phyloP scores from a whole-genome alignment of 805 yeast species.

The Teunomyces pallodes region DNA sequence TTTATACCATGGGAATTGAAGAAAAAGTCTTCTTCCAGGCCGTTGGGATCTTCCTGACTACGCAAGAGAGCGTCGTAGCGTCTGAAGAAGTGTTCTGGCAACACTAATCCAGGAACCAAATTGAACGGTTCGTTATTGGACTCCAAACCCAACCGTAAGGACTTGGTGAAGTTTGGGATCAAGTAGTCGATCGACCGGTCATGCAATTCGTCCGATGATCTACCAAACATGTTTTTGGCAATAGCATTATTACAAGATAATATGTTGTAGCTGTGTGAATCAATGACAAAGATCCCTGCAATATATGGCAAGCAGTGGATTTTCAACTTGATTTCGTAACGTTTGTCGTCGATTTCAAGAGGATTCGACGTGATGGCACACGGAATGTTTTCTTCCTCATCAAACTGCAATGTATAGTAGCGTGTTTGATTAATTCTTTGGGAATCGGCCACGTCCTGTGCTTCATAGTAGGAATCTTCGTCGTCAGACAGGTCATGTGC shows the following conservation, averaged over 20 bases:
- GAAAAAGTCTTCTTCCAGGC: slow-evolving; percentile 49
- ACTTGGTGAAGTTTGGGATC: slow-evolving; percentile 59
- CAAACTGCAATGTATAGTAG: slow-evolving; percentile 56
- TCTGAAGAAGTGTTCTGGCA: slow-evolving; percentile 90
- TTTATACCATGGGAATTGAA: slow-evolving; percentile 62
- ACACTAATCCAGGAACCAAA: slow-evolving; percentile 63
- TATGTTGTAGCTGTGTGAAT: slow-evolving; percentile 47
- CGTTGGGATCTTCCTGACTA: slow-evolving; percentile 12
- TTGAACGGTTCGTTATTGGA: slow-evolving; percentile 20
- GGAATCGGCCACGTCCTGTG: slow-evolving; percentile 25
- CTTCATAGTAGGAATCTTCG: slow-evolving; percentile 11
- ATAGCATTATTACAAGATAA: slow-evolving; percentile 79
- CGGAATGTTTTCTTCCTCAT: slow-evolving; percentile 51
- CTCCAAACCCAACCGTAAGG: slow-evolving; percentile 41
- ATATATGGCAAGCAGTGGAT: slow-evolving; percentile 80
- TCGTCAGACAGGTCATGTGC: slow-evolving; percentile 10
- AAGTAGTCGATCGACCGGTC: slow-evolving; percentile 50
- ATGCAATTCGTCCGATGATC: slow-evolving; percentile 44
- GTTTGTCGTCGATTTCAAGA: slow-evolving; percentile 45
- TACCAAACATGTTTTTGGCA: slow-evolving; percentile 75
- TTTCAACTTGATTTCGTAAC: slow-evolving; percentile 51
- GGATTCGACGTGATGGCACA: slow-evolving; percentile 71
- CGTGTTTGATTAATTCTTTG: slow-evolving; percentile 51
- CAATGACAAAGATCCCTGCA: slow-evolving; percentile 78
- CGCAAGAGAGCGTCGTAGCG: slow-evolving; percentile 51